phyloP scores from a whole-genome alignment of 352 stramenopile genomes.

The Phytophthora crassamura region DNA sequence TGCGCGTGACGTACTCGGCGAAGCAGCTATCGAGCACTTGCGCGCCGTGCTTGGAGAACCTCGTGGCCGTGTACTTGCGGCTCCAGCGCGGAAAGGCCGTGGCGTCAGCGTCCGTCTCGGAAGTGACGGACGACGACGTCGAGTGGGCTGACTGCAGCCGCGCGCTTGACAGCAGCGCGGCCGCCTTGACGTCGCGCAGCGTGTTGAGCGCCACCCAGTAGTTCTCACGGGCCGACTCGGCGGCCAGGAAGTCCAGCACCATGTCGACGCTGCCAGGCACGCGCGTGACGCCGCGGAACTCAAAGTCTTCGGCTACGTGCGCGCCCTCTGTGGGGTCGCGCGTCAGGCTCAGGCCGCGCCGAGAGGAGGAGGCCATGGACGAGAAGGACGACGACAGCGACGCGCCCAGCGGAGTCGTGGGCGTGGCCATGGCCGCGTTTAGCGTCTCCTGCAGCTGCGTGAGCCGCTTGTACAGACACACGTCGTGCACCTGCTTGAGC shows the following conservation, averaged over 20 bases:
- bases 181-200: conserved; percentile 61
- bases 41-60: conserved; percentile 62
- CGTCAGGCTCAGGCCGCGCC: conserved; percentile 27
- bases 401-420: conserved; percentile 9
- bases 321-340: conserved; percentile 11
- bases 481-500: conserved; percentile 66
- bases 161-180: conserved; percentile 51
- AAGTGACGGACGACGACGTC: conserved; percentile 40
- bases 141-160: conserved; percentile 41
- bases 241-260: conserved; percentile 62
- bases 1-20: conserved; percentile 61
- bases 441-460: conserved; percentile 23
- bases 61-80: conserved; percentile 67
- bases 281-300: conserved; percentile 75
- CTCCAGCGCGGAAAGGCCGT: conserved; percentile 69
- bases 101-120: conserved; percentile 32
- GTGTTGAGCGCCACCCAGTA: conserved; percentile 82
- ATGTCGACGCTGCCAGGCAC: conserved; percentile 65
- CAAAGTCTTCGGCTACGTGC: conserved; percentile 43
- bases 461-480: conserved; percentile 70
- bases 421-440: conserved; percentile 14
- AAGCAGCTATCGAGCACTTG: conserved; percentile 69
- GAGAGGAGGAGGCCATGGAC: conserved; percentile 34
- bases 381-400: conserved; percentile 37
- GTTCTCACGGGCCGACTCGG: conserved; percentile 64